phyloP scores from a whole-genome alignment of 2,329 filamentous ascomycete species.

The Hymenoscyphus fraxineus region DNA sequence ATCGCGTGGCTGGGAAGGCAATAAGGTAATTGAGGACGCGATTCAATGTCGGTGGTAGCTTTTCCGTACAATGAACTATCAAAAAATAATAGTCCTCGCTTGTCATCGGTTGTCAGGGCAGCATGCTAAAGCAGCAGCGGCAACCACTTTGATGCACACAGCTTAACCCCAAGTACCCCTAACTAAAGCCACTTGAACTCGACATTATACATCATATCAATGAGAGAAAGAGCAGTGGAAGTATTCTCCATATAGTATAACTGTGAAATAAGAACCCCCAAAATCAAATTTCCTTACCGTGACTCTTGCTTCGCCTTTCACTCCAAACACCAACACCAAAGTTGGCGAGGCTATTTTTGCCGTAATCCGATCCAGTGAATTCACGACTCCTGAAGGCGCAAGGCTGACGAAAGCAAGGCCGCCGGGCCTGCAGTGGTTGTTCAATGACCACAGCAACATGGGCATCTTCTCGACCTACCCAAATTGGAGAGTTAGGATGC shows the following conservation, averaged over 20 bases:
- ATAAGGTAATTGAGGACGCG: no score
- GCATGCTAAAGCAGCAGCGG: neutral
- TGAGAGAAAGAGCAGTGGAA: neutral
- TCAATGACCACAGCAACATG: conserved; percentile 12
- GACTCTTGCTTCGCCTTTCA: neutral
- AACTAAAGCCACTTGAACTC: conserved; percentile 2
- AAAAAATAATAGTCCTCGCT: neutral
- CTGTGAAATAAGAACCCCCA: neutral
- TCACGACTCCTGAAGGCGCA: neutral
- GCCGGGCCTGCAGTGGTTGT: neutral
- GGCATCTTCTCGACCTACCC: conserved; percentile 8
- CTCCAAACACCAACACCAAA: neutral
- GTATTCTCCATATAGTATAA: neutral
- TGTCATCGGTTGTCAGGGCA: neutral
- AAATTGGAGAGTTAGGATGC: conserved; percentile 12
- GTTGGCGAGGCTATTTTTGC: neutral
- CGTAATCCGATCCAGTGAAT: neutral
- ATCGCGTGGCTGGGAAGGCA: no score
- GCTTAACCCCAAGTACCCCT: neutral
- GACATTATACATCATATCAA: neutral
- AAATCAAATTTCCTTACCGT: neutral
- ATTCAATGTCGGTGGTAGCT: neutral
- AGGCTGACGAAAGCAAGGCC: neutral
- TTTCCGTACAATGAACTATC: neutral
- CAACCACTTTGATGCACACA: neutral